phyloP scores from a whole-genome alignment of 805 yeast species.

The Zygosaccharomyces rouxii region DNA sequence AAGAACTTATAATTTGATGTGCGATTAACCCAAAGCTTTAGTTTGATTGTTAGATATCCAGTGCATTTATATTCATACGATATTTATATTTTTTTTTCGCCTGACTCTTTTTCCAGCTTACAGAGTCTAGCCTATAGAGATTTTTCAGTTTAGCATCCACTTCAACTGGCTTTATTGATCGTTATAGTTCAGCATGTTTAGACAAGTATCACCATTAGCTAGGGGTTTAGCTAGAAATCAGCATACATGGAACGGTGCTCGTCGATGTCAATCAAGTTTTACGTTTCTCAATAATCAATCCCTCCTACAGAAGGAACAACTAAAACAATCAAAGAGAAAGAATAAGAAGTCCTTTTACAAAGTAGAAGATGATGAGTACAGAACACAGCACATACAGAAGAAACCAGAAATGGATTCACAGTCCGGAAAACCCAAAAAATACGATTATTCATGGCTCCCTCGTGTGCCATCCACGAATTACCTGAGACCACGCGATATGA shows the following conservation, averaged over 20 bases:
- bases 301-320: conserved; percentile 19
- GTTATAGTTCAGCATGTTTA: neutral
- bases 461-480: conserved; percentile 29
- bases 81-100: neutral
- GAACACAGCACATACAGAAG: conserved; percentile 6
- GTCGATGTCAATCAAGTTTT: conserved; percentile 24
- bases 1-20: neutral
- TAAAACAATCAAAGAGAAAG: conserved; percentile 15
- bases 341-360: conserved; percentile 12
- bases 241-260: conserved; percentile 8
- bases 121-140: neutral
- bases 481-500: conserved; percentile 24
- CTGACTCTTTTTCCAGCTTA: neutral
- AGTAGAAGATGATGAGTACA: conserved; percentile 12
- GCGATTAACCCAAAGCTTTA: neutral
- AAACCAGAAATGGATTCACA: conserved; percentile 5
- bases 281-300: conserved; percentile 25
- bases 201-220: conserved; percentile 1
- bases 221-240: conserved; percentile 8
- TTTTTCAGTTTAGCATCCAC: neutral
- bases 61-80: neutral
- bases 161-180: neutral
- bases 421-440: conserved; percentile 9
- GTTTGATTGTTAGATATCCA: neutral
- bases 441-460: conserved; percentile 31